Conservation (phyloP, 2,329 filamentous ascomycete species). For the Ophiostoma tasmaniense region DNA sequence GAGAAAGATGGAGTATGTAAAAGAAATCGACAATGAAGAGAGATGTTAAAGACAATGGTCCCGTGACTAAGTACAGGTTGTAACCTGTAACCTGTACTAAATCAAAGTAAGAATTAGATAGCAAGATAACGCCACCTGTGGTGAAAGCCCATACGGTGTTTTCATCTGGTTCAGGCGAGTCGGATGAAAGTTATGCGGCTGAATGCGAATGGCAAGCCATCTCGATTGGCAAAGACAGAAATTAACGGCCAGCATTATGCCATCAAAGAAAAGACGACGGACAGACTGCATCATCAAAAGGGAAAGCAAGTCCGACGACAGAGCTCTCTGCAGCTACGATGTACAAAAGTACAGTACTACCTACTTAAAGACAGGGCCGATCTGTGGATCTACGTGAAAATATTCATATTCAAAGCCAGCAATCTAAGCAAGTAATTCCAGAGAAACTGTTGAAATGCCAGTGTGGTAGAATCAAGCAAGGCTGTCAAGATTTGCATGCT, state of each 20-base stretch:
- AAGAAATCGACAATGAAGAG: neutral
- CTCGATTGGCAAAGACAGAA: neutral
- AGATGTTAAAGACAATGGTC: neutral
- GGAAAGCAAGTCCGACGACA: neutral
- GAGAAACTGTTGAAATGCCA: neutral
- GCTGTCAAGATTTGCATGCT: neutral
- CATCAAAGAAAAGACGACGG: neutral
- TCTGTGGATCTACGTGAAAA: neutral
- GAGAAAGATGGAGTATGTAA: neutral
- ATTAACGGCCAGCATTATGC: neutral
- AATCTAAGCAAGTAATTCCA: neutral
- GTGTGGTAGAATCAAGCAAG: neutral
- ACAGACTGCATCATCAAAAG: neutral
- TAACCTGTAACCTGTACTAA: no score
- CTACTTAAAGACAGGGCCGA: neutral
- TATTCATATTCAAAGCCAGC: no score
- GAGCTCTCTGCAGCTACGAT: neutral
- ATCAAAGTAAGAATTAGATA: no score
- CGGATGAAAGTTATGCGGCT: neutral
- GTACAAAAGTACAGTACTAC: no score
- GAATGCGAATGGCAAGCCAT: neutral
- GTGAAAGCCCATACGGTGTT: neutral
- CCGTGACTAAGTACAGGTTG: neutral
- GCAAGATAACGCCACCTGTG: no score
- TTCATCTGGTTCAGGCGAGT: neutral